Percentiles rank a stretch among this genome's conserved stretches.
Evolutionary conservation across 202 grass and related monocot species (phyloP).

Genomic region (Saccharum hybrid): DNA sequence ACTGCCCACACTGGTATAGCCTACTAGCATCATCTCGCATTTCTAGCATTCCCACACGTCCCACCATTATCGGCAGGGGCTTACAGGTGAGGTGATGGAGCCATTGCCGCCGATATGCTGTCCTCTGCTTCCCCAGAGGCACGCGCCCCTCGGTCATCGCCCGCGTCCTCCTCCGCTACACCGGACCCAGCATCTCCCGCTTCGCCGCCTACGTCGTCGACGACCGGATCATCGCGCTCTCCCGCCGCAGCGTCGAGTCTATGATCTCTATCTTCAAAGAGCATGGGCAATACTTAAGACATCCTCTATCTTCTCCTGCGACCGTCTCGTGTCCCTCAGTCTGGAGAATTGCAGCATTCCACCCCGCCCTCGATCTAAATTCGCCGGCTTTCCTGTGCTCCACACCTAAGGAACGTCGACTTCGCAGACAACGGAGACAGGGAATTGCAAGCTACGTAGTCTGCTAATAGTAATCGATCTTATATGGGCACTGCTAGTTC

Average conservation of each 20-base stretch:
- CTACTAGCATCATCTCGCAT: no score
- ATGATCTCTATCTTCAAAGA: background rate
- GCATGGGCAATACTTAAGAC: no score
- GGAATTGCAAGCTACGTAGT: background rate
- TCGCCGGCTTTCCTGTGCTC: background rate
- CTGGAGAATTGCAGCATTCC: background rate
- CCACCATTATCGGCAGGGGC: no score
- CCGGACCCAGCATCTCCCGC: background rate
- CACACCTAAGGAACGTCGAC: accelerated
- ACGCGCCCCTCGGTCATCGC: no score
- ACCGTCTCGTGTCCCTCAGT: background rate
- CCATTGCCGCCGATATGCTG: no score
- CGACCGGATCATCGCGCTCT: background rate
- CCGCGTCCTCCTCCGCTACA: background rate
- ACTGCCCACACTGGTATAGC: no score
- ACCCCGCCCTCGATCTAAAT: background rate
- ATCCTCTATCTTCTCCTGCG: background rate
- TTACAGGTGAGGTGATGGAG: no score
- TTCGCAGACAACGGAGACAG: background rate
- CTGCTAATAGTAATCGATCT: no score
- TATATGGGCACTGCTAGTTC: no score
- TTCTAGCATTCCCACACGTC: no score
- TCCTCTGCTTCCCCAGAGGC: no score
- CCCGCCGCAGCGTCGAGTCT: background rate
- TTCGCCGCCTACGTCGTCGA: background rate